phyloP scores from a whole-genome alignment of 495 filamentous ascomycete genomes.

The Chaetomium tenue region DNA sequence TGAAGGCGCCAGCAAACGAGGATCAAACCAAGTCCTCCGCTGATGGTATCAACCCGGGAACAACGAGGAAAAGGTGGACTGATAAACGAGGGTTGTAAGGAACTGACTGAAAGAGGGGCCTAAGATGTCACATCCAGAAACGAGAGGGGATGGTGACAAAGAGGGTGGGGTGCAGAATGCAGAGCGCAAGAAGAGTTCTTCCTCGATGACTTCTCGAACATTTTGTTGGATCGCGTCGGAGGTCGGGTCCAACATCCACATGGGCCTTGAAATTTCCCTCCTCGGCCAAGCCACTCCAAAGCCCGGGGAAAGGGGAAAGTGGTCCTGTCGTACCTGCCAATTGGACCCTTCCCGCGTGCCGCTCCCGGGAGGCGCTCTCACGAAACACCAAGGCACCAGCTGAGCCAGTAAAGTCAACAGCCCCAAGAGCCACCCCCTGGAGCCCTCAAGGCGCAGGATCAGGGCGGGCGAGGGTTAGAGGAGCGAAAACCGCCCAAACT shows the following conservation, averaged over 20 bases:
- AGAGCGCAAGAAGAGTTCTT: neutral
- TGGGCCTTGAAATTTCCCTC: neutral
- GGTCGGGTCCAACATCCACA: neutral
- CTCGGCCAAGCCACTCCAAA: neutral
- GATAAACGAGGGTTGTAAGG: constrained; percentile 17
- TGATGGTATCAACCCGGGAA: constrained; percentile 20
- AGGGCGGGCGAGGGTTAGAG: neutral
- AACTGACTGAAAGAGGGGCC: neutral
- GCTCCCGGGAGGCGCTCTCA: neutral
- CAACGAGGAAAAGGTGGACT: constrained; percentile 5
- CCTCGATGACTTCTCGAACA: neutral
- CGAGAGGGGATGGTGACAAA: neutral
- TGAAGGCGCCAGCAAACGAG: neutral
- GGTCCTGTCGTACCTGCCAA: neutral
- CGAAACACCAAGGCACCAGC: neutral
- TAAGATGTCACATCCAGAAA: neutral
- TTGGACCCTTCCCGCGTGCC: neutral
- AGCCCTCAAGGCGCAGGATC: no score
- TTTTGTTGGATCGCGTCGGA: neutral
- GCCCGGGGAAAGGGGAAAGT: neutral
- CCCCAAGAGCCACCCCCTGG: no score
- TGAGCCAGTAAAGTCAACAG: neutral
- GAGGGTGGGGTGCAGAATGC: neutral
- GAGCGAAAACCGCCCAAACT: neutral
- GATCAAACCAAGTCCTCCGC: neutral